A percentile compares a stretch with the other conserved stretches of the same genome.
Evolutionary conservation across 768 basidiomycete species (phyloP).

Genomic region (Infundibulicybe gibba): DNA sequence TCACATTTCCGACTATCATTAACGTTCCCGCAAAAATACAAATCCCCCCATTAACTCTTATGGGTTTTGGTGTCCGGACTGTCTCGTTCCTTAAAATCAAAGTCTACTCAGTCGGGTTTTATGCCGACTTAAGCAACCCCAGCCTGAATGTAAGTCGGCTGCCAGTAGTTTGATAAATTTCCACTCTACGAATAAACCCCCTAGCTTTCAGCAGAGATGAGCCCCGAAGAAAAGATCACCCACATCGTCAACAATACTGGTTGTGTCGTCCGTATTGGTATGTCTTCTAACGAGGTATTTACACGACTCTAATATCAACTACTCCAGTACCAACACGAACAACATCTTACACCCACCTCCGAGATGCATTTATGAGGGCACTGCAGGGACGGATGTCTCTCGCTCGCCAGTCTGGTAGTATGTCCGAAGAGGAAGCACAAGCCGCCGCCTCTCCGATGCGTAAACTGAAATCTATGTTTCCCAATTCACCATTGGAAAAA

Average conservation of each 20-base stretch:
- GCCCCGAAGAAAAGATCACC: constrained; percentile 67
- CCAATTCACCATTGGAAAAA: constrained; percentile 64
- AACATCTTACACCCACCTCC: constrained; percentile 75
- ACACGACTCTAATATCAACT: background rate
- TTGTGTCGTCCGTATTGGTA: constrained; percentile 75
- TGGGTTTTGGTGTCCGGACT: constrained; percentile 84
- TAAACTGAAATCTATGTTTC: constrained; percentile 74
- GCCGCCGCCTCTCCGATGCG: constrained; percentile 60
- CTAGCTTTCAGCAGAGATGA: constrained; percentile 53
- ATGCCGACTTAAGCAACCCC: constrained; percentile 74
- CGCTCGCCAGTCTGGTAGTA: constrained; percentile 43
- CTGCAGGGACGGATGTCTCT: constrained; percentile 57
- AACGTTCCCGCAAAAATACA: constrained; percentile 60
- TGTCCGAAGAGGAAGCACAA: constrained; percentile 59
- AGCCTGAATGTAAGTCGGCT: constrained; percentile 47
- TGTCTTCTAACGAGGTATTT: constrained; percentile 8
- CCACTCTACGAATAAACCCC: background rate
- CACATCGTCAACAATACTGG: constrained; percentile 64
- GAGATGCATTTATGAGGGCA: constrained; percentile 81
- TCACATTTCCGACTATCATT: constrained; percentile 68
- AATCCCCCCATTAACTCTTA: constrained; percentile 59
- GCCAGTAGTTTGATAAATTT: background rate
- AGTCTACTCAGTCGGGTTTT: constrained; percentile 90
- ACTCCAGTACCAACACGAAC: constrained; percentile 70
- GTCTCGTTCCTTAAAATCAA: constrained; percentile 87